Base-by-base conservation (phyloP, 352 stramenopile species). In the Plasmopara viticola region DNA sequence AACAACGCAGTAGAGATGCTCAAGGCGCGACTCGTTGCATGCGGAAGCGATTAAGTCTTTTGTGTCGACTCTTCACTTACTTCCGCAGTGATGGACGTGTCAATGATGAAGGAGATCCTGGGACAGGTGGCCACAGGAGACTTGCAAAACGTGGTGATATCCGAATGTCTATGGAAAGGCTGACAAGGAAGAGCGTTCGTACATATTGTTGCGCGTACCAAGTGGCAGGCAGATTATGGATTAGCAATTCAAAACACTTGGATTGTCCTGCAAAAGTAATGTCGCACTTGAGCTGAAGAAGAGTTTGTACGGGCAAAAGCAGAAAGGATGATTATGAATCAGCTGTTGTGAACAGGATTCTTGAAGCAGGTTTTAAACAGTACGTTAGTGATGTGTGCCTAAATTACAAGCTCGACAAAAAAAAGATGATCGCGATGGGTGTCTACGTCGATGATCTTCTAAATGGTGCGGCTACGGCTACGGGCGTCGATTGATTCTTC, bases 361-460 rank as follows among this genome's bases (percentile, higher is more conserved):
- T 10, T 35, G 25, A 47, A 3, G 14, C 30, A 9, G 18, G 42
- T 4, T 47, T 20, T 6, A 28, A 18, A 7, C 42, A 34, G 42
- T 31, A 20, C 12, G 1, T 35, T 4, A 25, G 13, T 20, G 42
- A 47, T 9, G 1, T 34, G 12, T 47, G 25, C 17, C 2, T 47
- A 1, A 35, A 47, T 9, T 33, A 18, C 20, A 47, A 9, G 18
- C 8, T 35, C 9, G 9, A 25, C 7, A 13, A 18, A 2, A 25
- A 13, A 8, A 20, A 34, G 20, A 25, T 18, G 20, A 25, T 30
- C 6, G 20, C 34, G 3, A 12, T 47, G 14, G 20, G 42, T 9
- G 20, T 47, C 3, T 47, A 7, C 18, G 42, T 47, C 20, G 42
- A 47, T 28, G 20, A 47, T 35, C 42, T 34, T n/a, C 25, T 47